Evolutionary conservation across 2,329 filamentous ascomycete species (phyloP), one percentile per base, ranked within the genome.

Genomic region (Fusarium torreyae): DNA sequence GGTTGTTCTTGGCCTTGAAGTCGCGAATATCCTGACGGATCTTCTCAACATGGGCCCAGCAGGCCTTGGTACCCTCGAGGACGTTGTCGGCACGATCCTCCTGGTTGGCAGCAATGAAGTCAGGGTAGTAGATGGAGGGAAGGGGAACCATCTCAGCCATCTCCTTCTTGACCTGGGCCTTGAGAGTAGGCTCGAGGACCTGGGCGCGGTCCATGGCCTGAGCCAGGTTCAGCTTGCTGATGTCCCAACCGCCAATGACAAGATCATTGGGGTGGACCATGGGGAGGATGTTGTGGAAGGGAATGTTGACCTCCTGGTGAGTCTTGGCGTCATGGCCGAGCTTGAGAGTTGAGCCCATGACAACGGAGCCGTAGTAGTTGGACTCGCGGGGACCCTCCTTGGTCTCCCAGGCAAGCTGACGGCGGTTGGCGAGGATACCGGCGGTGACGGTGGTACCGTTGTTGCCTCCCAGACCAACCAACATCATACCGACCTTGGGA

Each of bases 21-120:
- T 97, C 89, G 71, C 92, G 93, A 76, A 99, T 98, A 77, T 99
- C 94, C 81, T 93, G 88, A 77, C 94, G 94, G 77, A 99, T 91
- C 80, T 95, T 88, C 84, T 98, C 94, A 48, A 99, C 93, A 78
- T 99, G 96, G 59, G 89, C 94, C 82, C 85, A 90, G 80, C 86
- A 94, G 70, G 94, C 94, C 85, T 96, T 97, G 81, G 86, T 88
- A 53, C 96, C 96, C 68, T 92, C 84, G 49, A 98, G 81, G 68
- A 97, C 77, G 77, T 99, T 98, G 84, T 99, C 94, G 71, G 95
- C 96, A 77, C 96, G 92, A 77, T 94, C 94, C 81, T 96, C 94
- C 84, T 99, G 96, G 85, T 99, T 99, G 79, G 96, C 93, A 72
- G 96, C 96, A 78, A 99, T 99, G 86, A 99, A 99, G 83, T 98